Evolutionary conservation across 768 basidiomycete genomes (phyloP).

Genomic region (Hysterangium stoloniferum): DNA sequence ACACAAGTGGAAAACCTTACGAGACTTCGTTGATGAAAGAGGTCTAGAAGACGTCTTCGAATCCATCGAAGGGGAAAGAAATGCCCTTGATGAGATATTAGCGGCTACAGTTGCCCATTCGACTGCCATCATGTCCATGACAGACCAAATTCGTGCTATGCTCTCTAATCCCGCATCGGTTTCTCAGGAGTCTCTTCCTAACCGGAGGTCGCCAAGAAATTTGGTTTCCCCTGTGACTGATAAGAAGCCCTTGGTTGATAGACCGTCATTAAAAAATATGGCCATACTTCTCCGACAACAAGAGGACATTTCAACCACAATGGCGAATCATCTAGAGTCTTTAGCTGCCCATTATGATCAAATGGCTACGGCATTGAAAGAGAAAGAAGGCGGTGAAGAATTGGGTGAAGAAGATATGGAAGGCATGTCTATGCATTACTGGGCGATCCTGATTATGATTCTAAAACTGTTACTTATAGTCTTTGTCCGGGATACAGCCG

Average conservation of each 20-base stretch:
- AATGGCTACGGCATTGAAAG: slow-evolving; percentile 61
- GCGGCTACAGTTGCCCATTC: slow-evolving; percentile 7
- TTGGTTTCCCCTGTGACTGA: neutral
- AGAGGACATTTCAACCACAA: slow-evolving; percentile 48
- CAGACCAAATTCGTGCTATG: neutral
- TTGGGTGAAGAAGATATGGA: slow-evolving; percentile 64
- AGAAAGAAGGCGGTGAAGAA: slow-evolving; percentile 59
- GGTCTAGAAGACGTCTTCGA: slow-evolving; percentile 74
- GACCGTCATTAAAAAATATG: slow-evolving; percentile 38
- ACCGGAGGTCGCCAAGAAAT: neutral
- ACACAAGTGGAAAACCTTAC: slow-evolving; percentile 68
- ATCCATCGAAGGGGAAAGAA: slow-evolving; percentile 61
- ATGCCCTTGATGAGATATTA: slow-evolving; percentile 48
- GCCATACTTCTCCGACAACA: slow-evolving; percentile 36
- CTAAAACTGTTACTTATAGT: slow-evolving; percentile 32
- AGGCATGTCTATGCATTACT: slow-evolving; percentile 33
- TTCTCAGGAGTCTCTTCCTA: neutral
- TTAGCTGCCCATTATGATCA: slow-evolving; percentile 70
- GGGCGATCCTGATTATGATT: neutral
- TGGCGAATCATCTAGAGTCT: slow-evolving; percentile 69
- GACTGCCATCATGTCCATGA: neutral
- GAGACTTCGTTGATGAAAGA: slow-evolving; percentile 81
- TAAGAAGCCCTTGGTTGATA: neutral
- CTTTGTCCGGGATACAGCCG: slow-evolving; percentile 76
- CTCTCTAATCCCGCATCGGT: neutral